Percentiles rank a stretch among this genome's conserved stretches.
Evolutionary conservation across 2,329 filamentous ascomycete species (phyloP).

Genomic region (Fusarium coffeatum): DNA sequence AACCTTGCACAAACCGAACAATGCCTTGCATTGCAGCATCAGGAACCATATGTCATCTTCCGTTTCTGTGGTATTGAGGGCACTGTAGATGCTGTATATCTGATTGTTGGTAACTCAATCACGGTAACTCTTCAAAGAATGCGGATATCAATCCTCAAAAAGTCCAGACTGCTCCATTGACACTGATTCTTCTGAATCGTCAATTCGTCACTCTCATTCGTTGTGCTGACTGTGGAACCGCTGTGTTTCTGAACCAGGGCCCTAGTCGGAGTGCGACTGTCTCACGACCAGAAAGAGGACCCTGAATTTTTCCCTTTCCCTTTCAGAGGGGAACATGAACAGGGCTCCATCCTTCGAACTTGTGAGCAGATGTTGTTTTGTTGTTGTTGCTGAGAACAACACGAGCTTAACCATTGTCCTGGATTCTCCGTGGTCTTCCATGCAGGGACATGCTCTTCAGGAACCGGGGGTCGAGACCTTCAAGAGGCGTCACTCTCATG

Average conservation of each 20-base stretch:
- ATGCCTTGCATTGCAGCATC: conserved; percentile 34
- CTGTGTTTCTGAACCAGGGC: conserved; percentile 40
- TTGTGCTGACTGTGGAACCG: conserved; percentile 34
- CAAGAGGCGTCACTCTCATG: conserved; percentile 14
- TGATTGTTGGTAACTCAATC: conserved; percentile 6
- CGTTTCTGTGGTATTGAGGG: not conserved
- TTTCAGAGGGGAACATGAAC: not conserved
- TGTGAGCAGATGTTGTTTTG: not conserved
- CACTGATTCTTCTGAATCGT: conserved; percentile 27
- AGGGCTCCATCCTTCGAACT: conserved; percentile 8
- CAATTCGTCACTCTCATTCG: conserved; percentile 34
- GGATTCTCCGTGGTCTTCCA: conserved; percentile 1
- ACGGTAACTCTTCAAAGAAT: conserved; percentile 10
- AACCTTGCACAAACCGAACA: conserved; percentile 34
- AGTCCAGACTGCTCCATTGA: conserved; percentile 17
- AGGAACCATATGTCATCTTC: conserved; percentile 27
- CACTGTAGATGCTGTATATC: not conserved
- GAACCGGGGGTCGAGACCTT: conserved; percentile 18
- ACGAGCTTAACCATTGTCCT: conserved; percentile 22
- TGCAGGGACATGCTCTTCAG: conserved; percentile 33
- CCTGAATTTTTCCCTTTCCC: conserved; percentile 33
- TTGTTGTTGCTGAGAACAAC: not conserved
- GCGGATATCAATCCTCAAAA: conserved; percentile 21
- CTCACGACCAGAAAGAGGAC: conserved; percentile 41
- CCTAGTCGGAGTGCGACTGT: conserved; percentile 38